A percentile compares a stretch with the other conserved stretches of the same genome.
Evolutionary conservation across 192 early-diverging fungal species (phyloP).

Genomic region (Coemansia sp.): DNA sequence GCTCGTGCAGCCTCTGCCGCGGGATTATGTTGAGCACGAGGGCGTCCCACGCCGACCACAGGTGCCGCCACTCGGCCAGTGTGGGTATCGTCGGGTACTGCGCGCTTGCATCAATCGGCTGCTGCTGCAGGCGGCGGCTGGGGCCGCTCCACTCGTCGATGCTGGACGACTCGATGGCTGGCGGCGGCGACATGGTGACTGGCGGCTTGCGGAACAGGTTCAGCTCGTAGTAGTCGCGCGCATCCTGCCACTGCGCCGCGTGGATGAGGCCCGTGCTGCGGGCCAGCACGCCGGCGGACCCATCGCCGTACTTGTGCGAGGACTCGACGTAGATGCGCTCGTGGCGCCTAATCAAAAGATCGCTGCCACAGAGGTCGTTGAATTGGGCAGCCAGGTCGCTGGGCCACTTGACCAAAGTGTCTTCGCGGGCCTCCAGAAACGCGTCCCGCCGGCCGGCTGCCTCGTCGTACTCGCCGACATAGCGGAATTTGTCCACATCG

Average conservation of each 20-base stretch:
- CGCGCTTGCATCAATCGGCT: too few species aligned
- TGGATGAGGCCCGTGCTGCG: conserved; percentile 47
- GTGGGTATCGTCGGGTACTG: conserved; percentile 56
- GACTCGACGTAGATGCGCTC: conserved; percentile 91
- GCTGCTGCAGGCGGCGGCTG: background rate
- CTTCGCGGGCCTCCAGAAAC: conserved; percentile 64
- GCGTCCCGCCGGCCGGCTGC: conserved; percentile 74
- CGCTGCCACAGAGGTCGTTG: conserved; percentile 13
- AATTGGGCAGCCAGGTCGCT: conserved; percentile 6
- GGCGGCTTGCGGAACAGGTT: conserved; percentile 59
- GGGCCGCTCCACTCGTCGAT: conserved; percentile 21
- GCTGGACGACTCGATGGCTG: background rate
- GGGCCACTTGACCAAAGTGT: conserved; percentile 56
- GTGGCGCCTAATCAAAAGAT: conserved; percentile 59
- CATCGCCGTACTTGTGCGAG: conserved; percentile 75
- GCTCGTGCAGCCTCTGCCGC: conserved; percentile 54
- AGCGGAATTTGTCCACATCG: conserved; percentile 65
- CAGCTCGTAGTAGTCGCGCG: conserved; percentile 57
- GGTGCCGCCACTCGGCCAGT: conserved; percentile 68
- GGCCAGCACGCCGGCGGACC: conserved; percentile 59
- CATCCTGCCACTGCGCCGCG: conserved; percentile 57
- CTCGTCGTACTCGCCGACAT: conserved; percentile 73
- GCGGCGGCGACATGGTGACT: conserved; percentile 3
- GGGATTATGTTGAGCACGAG: conserved; percentile 66
- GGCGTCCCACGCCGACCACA: conserved; percentile 84